A percentile compares a stretch with the other conserved stretches of the same genome.
Conservation (phyloP, 805 yeast genomes). For the Lipomyces mesembrius region DNA sequence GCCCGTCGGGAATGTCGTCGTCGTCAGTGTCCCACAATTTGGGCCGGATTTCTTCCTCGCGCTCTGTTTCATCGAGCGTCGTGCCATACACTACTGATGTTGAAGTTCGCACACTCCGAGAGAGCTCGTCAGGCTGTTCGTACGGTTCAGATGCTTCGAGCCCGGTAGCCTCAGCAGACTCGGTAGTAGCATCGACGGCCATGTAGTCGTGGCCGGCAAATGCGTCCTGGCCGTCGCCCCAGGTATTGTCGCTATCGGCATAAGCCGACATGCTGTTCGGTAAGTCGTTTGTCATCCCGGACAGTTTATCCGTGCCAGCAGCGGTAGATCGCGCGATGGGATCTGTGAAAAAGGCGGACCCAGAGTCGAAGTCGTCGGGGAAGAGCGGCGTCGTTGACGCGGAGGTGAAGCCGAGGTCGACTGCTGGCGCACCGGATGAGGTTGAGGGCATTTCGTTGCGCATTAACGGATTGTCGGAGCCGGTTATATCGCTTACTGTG, state of each 20-base stretch:
- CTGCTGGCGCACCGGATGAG: not conserved
- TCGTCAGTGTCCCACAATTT: conserved; percentile 28
- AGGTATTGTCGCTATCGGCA: conserved; percentile 22
- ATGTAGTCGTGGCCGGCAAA: conserved; percentile 10
- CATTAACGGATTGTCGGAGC: not conserved
- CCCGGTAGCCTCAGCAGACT: not conserved
- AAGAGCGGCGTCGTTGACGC: conserved; percentile 23
- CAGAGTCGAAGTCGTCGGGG: conserved; percentile 36
- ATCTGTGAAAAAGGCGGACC: conserved; percentile 20
- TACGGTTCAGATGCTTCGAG: not conserved
- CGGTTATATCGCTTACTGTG: conserved; percentile 2
- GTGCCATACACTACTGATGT: not conserved
- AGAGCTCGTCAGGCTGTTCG: conserved; percentile 4
- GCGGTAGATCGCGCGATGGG: not conserved
- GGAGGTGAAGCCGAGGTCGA: conserved; percentile 9
- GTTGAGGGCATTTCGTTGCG: not conserved
- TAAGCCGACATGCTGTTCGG: conserved; percentile 19
- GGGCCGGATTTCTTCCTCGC: conserved; percentile 28
- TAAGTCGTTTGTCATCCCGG: not conserved
- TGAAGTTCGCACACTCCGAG: not conserved
- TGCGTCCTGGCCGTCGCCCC: conserved; percentile 22
- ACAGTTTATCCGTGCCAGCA: not conserved
- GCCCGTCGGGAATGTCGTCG: conserved; percentile 12
- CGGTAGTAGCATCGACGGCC: conserved; percentile 8
- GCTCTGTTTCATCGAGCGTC: not conserved